These are phyloP conservation scores for Rutstroemia sp. DNA, from an alignment of 2,329 filamentous ascomycete species.

Conservation along the genomic window DNA sequence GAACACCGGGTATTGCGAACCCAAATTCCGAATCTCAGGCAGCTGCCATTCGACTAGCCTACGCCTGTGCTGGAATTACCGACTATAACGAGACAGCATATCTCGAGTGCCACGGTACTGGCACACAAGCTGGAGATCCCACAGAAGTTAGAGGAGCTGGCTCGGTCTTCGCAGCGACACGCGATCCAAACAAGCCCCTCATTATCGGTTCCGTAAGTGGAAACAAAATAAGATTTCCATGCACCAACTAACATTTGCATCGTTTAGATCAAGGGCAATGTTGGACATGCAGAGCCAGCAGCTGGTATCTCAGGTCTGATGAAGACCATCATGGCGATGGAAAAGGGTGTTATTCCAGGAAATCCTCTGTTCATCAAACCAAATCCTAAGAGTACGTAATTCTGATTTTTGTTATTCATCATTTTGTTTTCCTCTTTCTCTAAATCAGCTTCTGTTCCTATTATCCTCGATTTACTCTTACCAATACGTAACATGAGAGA, in stretches of 20 bases:
- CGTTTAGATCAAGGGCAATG: conserved; percentile 1
- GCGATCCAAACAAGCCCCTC: background rate
- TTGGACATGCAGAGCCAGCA: conserved; percentile 30
- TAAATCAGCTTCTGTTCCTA: too few relatives aligned
- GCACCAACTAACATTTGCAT: too few relatives aligned
- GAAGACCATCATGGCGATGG: conserved; percentile 34
- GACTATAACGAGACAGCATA: background rate
- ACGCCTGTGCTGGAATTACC: conserved; percentile 1
- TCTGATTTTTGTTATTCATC: too few relatives aligned
- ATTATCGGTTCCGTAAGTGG: conserved; percentile 5
- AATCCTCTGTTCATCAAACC: conserved; percentile 34
- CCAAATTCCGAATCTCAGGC: conserved; percentile 2
- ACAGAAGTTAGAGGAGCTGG: background rate
- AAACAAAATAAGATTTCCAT: too few relatives aligned
- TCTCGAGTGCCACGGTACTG: conserved; percentile 2
- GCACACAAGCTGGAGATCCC: background rate
- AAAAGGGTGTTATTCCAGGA: conserved; percentile 35
- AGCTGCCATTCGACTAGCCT: background rate
- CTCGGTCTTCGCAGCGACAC: background rate
- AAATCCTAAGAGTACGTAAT: conserved; percentile 28
- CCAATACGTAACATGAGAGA: too few relatives aligned
- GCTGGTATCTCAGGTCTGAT: conserved; percentile 32
- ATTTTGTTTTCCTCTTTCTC: too few relatives aligned
- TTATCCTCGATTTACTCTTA: too few relatives aligned
- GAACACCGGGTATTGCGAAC: background rate